These are phyloP conservation scores for Aspergillus intermedius DNA, from an alignment of 2,329 filamentous ascomycete genomes.

Conservation along the genomic window DNA sequence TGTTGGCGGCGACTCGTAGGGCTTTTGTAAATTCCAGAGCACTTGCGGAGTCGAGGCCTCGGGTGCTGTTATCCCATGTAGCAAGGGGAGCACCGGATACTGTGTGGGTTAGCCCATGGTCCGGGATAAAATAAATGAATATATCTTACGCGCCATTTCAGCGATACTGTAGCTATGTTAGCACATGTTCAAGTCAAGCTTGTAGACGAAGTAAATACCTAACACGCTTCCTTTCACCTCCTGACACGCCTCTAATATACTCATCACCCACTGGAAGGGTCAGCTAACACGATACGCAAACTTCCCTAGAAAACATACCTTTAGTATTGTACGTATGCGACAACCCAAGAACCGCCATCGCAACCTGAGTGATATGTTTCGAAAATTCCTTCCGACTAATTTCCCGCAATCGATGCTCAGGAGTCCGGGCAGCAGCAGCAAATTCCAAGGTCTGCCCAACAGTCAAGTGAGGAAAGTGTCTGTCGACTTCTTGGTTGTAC, in stretches of 20 bases:
- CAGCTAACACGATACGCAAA: not conserved
- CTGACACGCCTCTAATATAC: slow-evolving; percentile 56
- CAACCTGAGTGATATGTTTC: slow-evolving; percentile 33
- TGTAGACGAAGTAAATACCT: slow-evolving; percentile 29
- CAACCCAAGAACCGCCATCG: slow-evolving; percentile 37
- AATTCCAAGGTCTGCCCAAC: slow-evolving; percentile 53
- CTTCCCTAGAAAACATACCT: slow-evolving; percentile 13
- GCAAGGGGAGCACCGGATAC: slow-evolving; percentile 30
- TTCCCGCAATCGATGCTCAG: slow-evolving; percentile 34
- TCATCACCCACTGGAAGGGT: slow-evolving; percentile 42
- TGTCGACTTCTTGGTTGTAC: slow-evolving; percentile 38
- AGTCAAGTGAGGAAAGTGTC: slow-evolving; percentile 52
- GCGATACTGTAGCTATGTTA: slow-evolving; percentile 21
- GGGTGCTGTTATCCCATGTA: slow-evolving; percentile 44
- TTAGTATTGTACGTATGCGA: slow-evolving; percentile 43
- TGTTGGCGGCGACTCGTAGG: slow-evolving; percentile 45
- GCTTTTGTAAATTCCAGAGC: slow-evolving; percentile 54
- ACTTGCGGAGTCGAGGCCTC: slow-evolving; percentile 51
- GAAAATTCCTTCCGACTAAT: slow-evolving; percentile 41
- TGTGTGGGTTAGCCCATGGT: not conserved
- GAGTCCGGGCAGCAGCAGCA: slow-evolving; percentile 48
- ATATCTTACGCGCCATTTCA: slow-evolving; percentile 29
- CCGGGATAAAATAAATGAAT: not conserved
- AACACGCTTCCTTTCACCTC: slow-evolving; percentile 57
- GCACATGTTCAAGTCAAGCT: too few relatives aligned